Conservation (phyloP, 345 rosid species). For the Microthlaspi erraticum region DNA sequence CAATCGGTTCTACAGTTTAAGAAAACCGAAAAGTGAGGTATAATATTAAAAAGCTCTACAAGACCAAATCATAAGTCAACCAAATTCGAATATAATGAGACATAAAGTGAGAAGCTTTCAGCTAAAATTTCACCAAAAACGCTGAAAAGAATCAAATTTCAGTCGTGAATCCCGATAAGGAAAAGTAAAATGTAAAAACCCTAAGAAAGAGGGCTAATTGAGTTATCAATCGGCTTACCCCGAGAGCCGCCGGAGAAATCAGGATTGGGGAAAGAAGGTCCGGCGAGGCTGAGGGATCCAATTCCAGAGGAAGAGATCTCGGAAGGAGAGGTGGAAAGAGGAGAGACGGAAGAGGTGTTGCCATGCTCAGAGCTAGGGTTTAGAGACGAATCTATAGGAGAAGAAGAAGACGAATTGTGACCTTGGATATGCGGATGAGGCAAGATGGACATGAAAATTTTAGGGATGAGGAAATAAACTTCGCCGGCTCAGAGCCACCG, state of each 20-base stretch:
- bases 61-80: constrained; percentile 8
- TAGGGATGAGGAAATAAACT: constrained; percentile 33
- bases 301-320: constrained; percentile 27
- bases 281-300: constrained; percentile 30
- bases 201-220: background rate
- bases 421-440: constrained; percentile 63
- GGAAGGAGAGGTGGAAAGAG: constrained; percentile 40
- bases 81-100: background rate
- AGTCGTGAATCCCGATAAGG: too few relatives aligned
- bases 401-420: constrained; percentile 59
- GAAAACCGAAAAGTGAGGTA: background rate
- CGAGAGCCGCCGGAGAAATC: constrained; percentile 29
- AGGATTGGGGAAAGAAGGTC: background rate
- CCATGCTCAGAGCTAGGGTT: constrained; percentile 79
- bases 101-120: too few relatives aligned
- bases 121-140: too few relatives aligned
- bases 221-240: constrained; percentile 28
- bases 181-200: background rate
- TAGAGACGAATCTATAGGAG: constrained; percentile 44
- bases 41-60: background rate
- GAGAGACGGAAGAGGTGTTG: constrained; percentile 41
- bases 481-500: constrained; percentile 48
- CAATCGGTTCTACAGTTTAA: constrained; percentile 28
- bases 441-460: constrained; percentile 96
- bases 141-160: too few relatives aligned